Evolutionary conservation across 192 early-diverging fungal genomes (phyloP).

Genomic region (Coemansia sp.): DNA sequence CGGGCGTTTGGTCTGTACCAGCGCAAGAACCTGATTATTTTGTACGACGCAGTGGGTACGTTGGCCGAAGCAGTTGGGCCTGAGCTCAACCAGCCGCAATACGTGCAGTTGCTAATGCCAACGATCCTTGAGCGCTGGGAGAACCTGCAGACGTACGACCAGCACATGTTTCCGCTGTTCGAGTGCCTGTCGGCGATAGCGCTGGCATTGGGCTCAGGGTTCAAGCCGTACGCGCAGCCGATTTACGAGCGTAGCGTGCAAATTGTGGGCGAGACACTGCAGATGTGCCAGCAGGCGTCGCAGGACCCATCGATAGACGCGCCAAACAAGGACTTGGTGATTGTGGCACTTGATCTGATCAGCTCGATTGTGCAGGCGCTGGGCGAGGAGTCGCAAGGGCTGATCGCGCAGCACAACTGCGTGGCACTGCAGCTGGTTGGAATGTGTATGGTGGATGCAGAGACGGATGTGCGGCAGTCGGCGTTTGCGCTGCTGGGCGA

Average conservation of each 20-base stretch:
- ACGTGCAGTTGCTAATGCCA: slow-evolving; percentile 82
- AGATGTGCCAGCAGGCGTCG: slow-evolving; percentile 58
- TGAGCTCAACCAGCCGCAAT: slow-evolving; percentile 77
- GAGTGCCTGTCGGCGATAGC: slow-evolving; percentile 90
- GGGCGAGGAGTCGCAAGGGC: slow-evolving; percentile 65
- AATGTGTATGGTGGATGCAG: slow-evolving; percentile 74
- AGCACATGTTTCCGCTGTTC: slow-evolving; percentile 91
- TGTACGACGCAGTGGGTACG: slow-evolving; percentile 98
- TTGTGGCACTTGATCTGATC: slow-evolving; percentile 93
- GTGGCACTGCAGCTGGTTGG: slow-evolving; percentile 73
- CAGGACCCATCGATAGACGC: slow-evolving; percentile 52
- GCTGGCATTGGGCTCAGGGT: slow-evolving; percentile 80
- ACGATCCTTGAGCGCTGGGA: slow-evolving; percentile 87
- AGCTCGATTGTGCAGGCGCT: slow-evolving; percentile 92
- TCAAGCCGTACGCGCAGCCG: slow-evolving; percentile 77
- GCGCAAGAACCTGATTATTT: slow-evolving; percentile 89
- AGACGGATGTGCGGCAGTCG: slow-evolving; percentile 87
- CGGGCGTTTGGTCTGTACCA: slow-evolving; percentile 89
- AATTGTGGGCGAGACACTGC: slow-evolving; percentile 79
- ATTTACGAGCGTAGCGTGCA: slow-evolving; percentile 89
- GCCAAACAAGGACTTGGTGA: slow-evolving; percentile 95
- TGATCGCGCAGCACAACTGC: slow-evolving; percentile 70
- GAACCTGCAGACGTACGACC: slow-evolving; percentile 74
- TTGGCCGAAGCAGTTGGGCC: slow-evolving; percentile 87
- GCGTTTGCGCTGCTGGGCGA: slow-evolving; percentile 97